Evolutionary conservation across 805 yeast species (phyloP).

Genomic region (Myxozyma nipponensis): DNA sequence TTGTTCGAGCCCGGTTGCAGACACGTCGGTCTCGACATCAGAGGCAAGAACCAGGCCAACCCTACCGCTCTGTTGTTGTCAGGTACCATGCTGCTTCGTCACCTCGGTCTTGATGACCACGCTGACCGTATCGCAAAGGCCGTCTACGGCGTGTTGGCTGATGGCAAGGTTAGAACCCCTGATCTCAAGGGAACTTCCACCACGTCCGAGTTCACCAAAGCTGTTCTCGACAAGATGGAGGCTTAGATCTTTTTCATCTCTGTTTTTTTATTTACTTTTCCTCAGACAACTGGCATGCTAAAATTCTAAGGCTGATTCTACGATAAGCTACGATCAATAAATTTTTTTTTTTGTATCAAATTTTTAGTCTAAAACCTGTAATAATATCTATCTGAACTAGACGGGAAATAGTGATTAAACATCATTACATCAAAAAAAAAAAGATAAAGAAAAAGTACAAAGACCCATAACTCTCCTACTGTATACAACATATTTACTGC

Average conservation of each 20-base stretch:
- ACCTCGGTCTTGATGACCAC: slow-evolving; percentile 77
- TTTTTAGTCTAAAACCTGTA: background rate
- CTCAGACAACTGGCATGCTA: background rate
- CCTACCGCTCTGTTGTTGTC: slow-evolving; percentile 97
- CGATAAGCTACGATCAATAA: background rate
- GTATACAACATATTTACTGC: background rate
- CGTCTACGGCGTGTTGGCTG: slow-evolving; percentile 83
- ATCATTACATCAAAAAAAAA: background rate
- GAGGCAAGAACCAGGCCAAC: slow-evolving; percentile 93
- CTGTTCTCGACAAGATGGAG: slow-evolving; percentile 51
- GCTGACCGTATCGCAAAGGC: slow-evolving; percentile 89
- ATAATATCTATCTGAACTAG: too few relatives aligned
- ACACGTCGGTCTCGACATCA: slow-evolving; percentile 88
- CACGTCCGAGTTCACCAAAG: slow-evolving; percentile 92
- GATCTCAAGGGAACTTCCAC: slow-evolving; percentile 90
- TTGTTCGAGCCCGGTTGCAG: slow-evolving; percentile 99
- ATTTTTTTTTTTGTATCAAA: background rate
- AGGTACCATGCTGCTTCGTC: slow-evolving; percentile 88
- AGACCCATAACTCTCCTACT: background rate
- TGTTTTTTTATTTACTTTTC: background rate
- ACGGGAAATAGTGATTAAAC: too few relatives aligned
- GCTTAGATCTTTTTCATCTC: background rate
- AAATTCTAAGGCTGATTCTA: too few relatives aligned
- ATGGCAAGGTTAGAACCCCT: slow-evolving; percentile 76
- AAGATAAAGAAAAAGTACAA: slow-evolving; percentile 2